These are phyloP conservation scores for Pythium dissotocum DNA, from an alignment of 352 stramenopile genomes.

Conservation along the genomic window DNA sequence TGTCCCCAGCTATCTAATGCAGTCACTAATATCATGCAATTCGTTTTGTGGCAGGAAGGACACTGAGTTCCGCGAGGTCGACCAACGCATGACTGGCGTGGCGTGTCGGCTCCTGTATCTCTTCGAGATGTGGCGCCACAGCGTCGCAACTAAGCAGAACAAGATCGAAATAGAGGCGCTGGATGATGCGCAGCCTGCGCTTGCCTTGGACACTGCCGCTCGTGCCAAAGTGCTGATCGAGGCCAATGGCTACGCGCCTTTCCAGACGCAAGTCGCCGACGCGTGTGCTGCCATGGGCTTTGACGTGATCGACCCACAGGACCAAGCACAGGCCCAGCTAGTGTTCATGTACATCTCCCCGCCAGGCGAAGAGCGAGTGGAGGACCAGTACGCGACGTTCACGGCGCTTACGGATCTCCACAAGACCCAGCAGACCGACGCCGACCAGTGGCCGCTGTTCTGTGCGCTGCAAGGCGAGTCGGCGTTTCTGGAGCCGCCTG, in stretches of 20 bases:
- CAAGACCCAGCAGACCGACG: conserved; percentile 1
- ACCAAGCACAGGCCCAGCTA: conserved; percentile 27
- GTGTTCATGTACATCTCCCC: conserved; percentile 69
- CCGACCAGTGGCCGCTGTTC: conserved; percentile 51
- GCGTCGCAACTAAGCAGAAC: background rate
- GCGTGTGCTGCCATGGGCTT: conserved; percentile 59
- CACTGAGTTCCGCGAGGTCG: conserved; percentile 50
- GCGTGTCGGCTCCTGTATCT: conserved; percentile 76
- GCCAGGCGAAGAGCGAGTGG: conserved; percentile 40
- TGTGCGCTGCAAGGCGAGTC: conserved; percentile 73
- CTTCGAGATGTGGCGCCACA: conserved; percentile 41
- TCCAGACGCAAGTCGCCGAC: conserved; percentile 34
- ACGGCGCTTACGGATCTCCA: conserved; percentile 36
- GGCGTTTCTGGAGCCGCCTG: conserved; percentile 52
- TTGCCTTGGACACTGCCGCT: background rate
- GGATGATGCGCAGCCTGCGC: background rate
- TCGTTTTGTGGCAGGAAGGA: conserved; percentile 46
- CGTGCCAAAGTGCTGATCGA: conserved; percentile 41
- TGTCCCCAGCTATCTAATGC: conserved; percentile 8
- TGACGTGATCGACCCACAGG: conserved; percentile 36
- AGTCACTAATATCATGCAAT: background rate
- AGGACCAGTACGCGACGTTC: conserved; percentile 48
- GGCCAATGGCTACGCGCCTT: conserved; percentile 57
- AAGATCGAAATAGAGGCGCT: conserved; percentile 26
- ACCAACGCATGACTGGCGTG: conserved; percentile 57